Conservation (phyloP, 352 stramenopile genomes). For the Halophytophthora polymorphica region DNA sequence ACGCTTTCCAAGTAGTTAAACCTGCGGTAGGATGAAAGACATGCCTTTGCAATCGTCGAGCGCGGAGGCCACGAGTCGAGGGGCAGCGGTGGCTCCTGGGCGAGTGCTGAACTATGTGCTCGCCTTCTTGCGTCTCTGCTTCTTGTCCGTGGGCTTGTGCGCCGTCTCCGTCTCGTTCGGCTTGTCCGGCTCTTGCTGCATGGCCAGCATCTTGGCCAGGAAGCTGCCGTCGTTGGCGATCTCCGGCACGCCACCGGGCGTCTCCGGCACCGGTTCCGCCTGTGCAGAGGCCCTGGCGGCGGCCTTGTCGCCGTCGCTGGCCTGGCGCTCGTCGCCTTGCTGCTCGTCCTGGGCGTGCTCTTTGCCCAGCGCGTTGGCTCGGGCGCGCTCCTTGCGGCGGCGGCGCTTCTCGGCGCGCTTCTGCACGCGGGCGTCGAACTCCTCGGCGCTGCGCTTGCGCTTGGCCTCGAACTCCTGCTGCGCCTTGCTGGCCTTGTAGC, state of each 20-base stretch:
- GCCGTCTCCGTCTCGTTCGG: conserved; percentile 24
- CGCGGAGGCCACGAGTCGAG: neutral
- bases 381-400: conserved; percentile 69
- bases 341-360: conserved; percentile 16
- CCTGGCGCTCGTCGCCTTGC: conserved; percentile 19
- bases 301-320: conserved; percentile 14
- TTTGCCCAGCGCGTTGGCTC: conserved; percentile 34
- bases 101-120: neutral
- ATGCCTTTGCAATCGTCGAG: conserved; percentile 5
- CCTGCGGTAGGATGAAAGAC: too few relatives aligned
- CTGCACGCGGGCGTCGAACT: conserved; percentile 62
- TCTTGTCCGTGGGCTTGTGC: conserved; percentile 3
- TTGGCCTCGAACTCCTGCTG: conserved; percentile 67
- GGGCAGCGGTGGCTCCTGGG: neutral
- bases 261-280: conserved; percentile 37
- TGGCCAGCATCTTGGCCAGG: conserved; percentile 61
- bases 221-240: conserved; percentile 85
- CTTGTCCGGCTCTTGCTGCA: too few relatives aligned
- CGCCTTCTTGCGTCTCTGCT: neutral
- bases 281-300: conserved; percentile 8
- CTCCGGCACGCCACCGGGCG: conserved; percentile 62
- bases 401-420: conserved; percentile 80
- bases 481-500: conserved; percentile 60
- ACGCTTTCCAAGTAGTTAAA: neutral
- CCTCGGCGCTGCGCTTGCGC: conserved; percentile 60